These are phyloP conservation scores for Chlorella variabilis DNA, from an alignment of 163 green algal species.

Conservation along the genomic window DNA sequence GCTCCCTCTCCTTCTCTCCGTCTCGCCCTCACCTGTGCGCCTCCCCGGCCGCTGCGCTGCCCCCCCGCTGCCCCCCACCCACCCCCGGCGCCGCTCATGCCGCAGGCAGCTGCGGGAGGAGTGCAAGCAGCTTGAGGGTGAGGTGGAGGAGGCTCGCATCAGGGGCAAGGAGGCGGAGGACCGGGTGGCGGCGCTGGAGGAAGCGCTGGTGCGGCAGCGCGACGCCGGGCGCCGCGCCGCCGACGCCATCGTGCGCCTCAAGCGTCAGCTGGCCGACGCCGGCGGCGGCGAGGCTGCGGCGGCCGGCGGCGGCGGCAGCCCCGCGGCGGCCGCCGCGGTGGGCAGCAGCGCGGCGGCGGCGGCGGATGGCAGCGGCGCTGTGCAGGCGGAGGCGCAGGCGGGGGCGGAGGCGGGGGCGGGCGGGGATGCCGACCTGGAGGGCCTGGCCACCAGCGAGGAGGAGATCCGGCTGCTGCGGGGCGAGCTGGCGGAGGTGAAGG, in stretches of 20 bases:
- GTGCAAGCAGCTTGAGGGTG: slow-evolving; percentile 36
- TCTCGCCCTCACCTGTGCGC: too few species aligned
- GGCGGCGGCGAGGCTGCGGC: too few species aligned
- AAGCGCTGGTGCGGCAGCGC: neutral
- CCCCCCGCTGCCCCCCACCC: too few species aligned
- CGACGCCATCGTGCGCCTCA: slow-evolving; percentile 10
- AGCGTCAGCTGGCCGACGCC: slow-evolving; percentile 9
- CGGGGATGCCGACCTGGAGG: slow-evolving; percentile 13
- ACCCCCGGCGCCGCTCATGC: too few species aligned
- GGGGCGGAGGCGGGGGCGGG: neutral
- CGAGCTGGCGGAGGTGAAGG: slow-evolving; percentile 44
- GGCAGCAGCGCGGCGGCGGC: neutral
- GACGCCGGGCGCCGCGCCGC: slow-evolving; percentile 17
- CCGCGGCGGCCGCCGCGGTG: neutral
- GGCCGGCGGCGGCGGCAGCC: neutral
- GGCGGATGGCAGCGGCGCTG: neutral
- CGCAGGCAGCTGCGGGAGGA: slow-evolving; percentile 40
- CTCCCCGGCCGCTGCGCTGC: too few species aligned
- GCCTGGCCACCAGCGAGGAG: slow-evolving; percentile 32
- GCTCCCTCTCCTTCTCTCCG: too few species aligned
- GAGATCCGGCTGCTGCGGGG: slow-evolving; percentile 39
- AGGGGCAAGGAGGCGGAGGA: slow-evolving; percentile 34
- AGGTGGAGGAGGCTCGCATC: slow-evolving; percentile 40
- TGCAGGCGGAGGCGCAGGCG: neutral
- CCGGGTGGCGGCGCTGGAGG: neutral